Conservation (phyloP, 208 protist species). For the Novymonas esmeraldas region DNA sequence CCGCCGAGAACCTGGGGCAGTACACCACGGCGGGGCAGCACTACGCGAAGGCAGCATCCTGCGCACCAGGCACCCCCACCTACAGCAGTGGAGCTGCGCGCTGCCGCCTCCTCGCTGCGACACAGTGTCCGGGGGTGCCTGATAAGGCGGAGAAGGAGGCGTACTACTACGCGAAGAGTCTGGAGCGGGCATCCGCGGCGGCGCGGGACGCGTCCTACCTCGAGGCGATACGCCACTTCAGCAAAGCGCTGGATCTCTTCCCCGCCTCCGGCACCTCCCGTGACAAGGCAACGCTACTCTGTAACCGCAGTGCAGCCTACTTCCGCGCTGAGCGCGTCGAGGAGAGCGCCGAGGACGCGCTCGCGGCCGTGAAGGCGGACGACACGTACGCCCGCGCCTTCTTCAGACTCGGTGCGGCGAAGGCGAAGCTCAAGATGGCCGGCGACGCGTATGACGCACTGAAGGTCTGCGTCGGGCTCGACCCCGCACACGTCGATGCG, state of each 20-base stretch:
- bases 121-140: too few species aligned
- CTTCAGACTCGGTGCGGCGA: slow-evolving; percentile 68
- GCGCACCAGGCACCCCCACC: slow-evolving; percentile 32
- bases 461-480: slow-evolving; percentile 52
- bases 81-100: slow-evolving; percentile 40
- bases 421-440: slow-evolving; percentile 50
- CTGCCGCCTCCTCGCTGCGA: slow-evolving; percentile 58
- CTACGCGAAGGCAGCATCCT: slow-evolving; percentile 32
- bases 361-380: slow-evolving; percentile 47
- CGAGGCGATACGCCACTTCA: slow-evolving; percentile 78
- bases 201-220: slow-evolving; percentile 67
- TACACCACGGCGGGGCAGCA: slow-evolving; percentile 67
- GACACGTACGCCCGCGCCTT: slow-evolving; percentile 71
- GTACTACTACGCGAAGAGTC: slow-evolving; percentile 83
- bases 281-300: slow-evolving; percentile 60
- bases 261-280: slow-evolving; percentile 20
- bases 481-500: slow-evolving; percentile 59
- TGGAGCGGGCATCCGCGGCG: slow-evolving; percentile 69
- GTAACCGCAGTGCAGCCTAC: slow-evolving; percentile 80
- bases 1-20: slow-evolving; percentile 64
- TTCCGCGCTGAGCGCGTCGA: slow-evolving; percentile 45
- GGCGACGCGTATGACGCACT: slow-evolving; percentile 57
- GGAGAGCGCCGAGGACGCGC: slow-evolving; percentile 67
- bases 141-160: slow-evolving; percentile 39
- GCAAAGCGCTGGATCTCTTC: slow-evolving; percentile 73